A percentile compares a stretch with the other conserved stretches of the same genome.
Evolutionary conservation across 2,329 filamentous ascomycete genomes (phyloP).

Genomic region (Ophiostoma australiae): DNA sequence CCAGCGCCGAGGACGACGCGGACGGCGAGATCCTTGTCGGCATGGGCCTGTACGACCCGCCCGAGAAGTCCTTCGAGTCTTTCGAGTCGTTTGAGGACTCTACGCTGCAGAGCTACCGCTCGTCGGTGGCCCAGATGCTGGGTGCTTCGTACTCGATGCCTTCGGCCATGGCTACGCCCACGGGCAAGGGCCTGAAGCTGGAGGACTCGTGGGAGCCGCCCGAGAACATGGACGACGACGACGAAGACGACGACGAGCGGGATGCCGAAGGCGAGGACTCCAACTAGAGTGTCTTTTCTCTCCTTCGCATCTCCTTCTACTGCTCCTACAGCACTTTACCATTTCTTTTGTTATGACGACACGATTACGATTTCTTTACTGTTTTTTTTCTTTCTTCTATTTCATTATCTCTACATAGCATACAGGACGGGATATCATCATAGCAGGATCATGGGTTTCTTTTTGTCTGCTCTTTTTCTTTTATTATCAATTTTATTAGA

Average conservation of each 20-base stretch:
- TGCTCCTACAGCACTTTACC: neutral
- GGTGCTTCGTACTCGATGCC: conserved; percentile 44
- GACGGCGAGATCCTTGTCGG: conserved; percentile 71
- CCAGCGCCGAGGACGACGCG: conserved; percentile 49
- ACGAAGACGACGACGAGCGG: conserved; percentile 42
- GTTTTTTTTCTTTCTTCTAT: neutral
- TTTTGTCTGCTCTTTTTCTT: neutral
- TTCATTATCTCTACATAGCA: neutral
- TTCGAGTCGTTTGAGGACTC: conserved; percentile 39
- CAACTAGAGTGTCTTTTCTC: neutral
- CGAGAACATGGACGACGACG: conserved; percentile 55
- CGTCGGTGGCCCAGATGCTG: conserved; percentile 51
- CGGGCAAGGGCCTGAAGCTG: conserved; percentile 71
- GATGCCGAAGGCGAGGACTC: conserved; percentile 35
- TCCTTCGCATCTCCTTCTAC: neutral
- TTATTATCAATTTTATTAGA: neutral
- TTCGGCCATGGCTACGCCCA: conserved; percentile 44
- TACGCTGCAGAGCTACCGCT: conserved; percentile 50
- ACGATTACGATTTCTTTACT: conserved; percentile 13
- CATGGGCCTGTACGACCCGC: conserved; percentile 74
- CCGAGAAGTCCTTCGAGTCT: conserved; percentile 45
- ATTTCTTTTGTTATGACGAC: conserved; percentile 11
- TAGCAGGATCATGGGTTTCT: neutral
- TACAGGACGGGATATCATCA: conserved; percentile 1
- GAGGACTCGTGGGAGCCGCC: conserved; percentile 76